These are phyloP conservation scores for Cordyceps militaris DNA, from an alignment of 2,329 filamentous ascomycete species.

Conservation along the genomic window DNA sequence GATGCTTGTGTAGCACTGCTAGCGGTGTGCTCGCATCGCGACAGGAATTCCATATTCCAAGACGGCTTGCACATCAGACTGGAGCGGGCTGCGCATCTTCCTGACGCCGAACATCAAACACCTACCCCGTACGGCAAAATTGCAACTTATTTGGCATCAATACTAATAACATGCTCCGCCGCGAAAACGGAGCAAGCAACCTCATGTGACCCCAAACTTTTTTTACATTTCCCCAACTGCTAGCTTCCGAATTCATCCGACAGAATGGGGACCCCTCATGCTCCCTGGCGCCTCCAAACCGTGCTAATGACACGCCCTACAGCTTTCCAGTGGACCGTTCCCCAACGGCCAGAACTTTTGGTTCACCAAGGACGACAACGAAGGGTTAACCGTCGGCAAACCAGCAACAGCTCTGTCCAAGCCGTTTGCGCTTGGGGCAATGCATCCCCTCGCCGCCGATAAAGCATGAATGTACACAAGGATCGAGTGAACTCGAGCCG, in stretches of 20 bases:
- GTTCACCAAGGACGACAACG: background rate
- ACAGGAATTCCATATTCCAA: background rate
- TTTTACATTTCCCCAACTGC: conserved; percentile 6
- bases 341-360: conserved; percentile 2
- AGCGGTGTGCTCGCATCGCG: background rate
- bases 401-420: background rate
- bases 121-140: conserved; percentile 8
- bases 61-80: background rate
- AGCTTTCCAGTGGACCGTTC: background rate
- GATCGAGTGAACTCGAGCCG: background rate
- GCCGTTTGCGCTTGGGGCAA: background rate
- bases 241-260: conserved; percentile 13
- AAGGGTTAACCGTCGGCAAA: background rate
- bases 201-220: background rate
- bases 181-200: background rate
- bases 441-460: background rate
- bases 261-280: conserved; percentile 11
- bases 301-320: conserved; percentile 3
- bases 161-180: background rate
- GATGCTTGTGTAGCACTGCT: background rate
- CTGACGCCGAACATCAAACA: conserved; percentile 9
- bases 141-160: conserved; percentile 8
- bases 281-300: conserved; percentile 3
- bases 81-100: background rate
- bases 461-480: background rate